These are phyloP conservation scores for Zygoascus sp. DNA, from an alignment of 1,139 yeast species.

Conservation along the genomic window DNA sequence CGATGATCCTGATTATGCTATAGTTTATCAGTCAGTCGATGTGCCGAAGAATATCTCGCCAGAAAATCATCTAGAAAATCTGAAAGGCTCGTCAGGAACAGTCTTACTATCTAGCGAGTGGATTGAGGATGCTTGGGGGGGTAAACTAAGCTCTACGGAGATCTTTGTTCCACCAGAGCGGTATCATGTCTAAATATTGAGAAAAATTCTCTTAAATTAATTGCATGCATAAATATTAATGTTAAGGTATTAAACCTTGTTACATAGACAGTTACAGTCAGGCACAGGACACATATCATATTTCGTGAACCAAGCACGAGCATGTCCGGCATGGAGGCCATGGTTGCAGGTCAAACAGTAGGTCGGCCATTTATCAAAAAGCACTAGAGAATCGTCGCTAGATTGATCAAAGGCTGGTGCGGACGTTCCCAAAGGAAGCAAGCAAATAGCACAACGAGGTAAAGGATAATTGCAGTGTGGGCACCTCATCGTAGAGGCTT, in stretches of 20 bases:
- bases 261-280: conserved; percentile 81
- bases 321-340: conserved; percentile 92
- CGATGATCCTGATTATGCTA: neutral
- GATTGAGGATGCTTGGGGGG: conserved; percentile 9
- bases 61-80: conserved; percentile 2
- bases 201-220: neutral
- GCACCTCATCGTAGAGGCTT: conserved; percentile 39
- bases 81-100: neutral
- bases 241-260: conserved; percentile 26
- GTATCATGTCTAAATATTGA: neutral
- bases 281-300: conserved; percentile 93
- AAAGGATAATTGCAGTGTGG: conserved; percentile 86
- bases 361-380: conserved; percentile 59
- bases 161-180: conserved; percentile 1
- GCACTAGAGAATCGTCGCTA: conserved; percentile 11
- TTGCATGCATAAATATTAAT: neutral
- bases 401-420: conserved; percentile 13
- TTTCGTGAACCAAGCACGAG: conserved; percentile 89
- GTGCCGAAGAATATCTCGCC: conserved; percentile 4
- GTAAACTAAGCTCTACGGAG: neutral
- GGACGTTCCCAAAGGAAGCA: conserved; percentile 67
- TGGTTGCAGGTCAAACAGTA: conserved; percentile 89
- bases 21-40: neutral
- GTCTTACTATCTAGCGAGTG: conserved; percentile 2
- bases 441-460: conserved; percentile 87